Conservation (phyloP, 371 early-diverging fungal genomes). For the Mucor saturninus region DNA sequence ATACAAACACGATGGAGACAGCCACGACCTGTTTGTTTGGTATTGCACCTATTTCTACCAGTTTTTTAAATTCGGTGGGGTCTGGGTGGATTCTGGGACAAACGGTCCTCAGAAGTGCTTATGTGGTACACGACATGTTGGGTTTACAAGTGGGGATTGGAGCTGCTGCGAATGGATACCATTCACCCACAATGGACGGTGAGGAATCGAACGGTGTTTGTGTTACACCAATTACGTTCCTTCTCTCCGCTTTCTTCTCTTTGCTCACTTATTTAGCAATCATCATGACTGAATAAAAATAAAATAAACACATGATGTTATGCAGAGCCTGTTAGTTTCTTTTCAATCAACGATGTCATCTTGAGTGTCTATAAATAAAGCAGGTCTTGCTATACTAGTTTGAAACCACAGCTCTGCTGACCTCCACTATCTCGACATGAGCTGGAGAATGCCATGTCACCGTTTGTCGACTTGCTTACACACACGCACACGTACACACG, state of each 20-base stretch:
- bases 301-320: too few relatives aligned
- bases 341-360: too few relatives aligned
- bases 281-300: too few relatives aligned
- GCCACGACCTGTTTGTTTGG: constrained; percentile 36
- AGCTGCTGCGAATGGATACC: constrained; percentile 24
- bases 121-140: constrained; percentile 39
- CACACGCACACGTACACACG: too few relatives aligned
- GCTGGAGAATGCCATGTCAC: too few relatives aligned
- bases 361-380: too few relatives aligned
- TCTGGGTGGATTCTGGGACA: constrained; percentile 36
- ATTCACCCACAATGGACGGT: constrained; percentile 12
- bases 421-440: too few relatives aligned
- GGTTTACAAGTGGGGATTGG: constrained; percentile 22
- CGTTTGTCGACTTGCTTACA: too few relatives aligned
- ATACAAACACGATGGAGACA: constrained; percentile 14
- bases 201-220: background rate
- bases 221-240: constrained; percentile 2
- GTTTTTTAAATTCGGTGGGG: constrained; percentile 15
- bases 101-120: constrained; percentile 37
- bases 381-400: too few relatives aligned
- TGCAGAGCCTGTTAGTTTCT: too few relatives aligned
- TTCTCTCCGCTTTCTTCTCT: background rate
- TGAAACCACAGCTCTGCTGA: too few relatives aligned
- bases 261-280: too few relatives aligned
- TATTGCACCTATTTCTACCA: constrained; percentile 24